Conservation (phyloP, 495 filamentous ascomycete species). For the Penicillium crystallinum region DNA sequence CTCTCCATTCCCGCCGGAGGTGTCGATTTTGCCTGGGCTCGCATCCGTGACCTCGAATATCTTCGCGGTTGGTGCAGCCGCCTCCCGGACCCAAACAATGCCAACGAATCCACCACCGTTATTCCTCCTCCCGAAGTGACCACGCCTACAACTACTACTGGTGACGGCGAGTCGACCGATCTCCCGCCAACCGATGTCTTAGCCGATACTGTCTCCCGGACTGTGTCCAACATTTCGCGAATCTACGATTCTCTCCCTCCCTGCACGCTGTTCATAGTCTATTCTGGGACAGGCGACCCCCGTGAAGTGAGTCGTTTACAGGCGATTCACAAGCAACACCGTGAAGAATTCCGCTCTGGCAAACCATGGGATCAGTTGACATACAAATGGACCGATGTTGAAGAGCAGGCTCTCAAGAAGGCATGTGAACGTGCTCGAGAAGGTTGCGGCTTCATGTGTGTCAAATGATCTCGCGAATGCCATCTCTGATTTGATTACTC, state of each 20-base stretch:
- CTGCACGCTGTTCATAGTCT: slow-evolving; percentile 83
- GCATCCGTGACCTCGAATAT: slow-evolving; percentile 79
- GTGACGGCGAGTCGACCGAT: neutral
- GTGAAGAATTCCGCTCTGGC: slow-evolving; percentile 63
- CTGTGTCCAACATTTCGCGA: slow-evolving; percentile 53
- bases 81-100: slow-evolving; percentile 39
- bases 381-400: slow-evolving; percentile 85
- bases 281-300: slow-evolving; percentile 85
- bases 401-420: slow-evolving; percentile 71
- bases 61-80: slow-evolving; percentile 77
- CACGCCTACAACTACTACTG: slow-evolving; percentile 11
- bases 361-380: slow-evolving; percentile 85
- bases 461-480: slow-evolving; percentile 49
- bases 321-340: slow-evolving; percentile 65
- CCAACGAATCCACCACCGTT: slow-evolving; percentile 48
- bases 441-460: slow-evolving; percentile 75
- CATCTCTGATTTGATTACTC: neutral
- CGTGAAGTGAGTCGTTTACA: slow-evolving; percentile 69
- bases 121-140: slow-evolving; percentile 23
- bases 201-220: slow-evolving; percentile 40
- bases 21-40: slow-evolving; percentile 85
- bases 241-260: slow-evolving; percentile 73
- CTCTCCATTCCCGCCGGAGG: slow-evolving; percentile 59
- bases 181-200: slow-evolving; percentile 24
- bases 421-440: slow-evolving; percentile 66